phyloP scores from a whole-genome alignment of 768 basidiomycete species.

The Chlorophyllum brunneum region DNA sequence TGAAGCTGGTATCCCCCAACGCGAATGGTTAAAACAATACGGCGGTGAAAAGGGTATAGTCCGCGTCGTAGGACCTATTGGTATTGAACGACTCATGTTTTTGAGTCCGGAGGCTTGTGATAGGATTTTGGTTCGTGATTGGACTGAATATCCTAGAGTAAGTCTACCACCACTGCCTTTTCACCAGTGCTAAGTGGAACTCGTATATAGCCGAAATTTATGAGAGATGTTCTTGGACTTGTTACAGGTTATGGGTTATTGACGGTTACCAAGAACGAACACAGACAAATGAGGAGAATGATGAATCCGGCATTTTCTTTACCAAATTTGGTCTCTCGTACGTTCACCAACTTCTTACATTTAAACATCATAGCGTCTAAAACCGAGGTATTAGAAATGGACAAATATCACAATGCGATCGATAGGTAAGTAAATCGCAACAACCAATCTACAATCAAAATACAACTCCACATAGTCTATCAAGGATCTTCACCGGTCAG shows the following conservation, averaged over 20 bases:
- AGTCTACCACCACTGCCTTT: slow-evolving; percentile 7
- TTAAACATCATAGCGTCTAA: too few species aligned
- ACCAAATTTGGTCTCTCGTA: slow-evolving; percentile 21
- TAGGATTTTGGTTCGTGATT: slow-evolving; percentile 33
- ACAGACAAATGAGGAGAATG: slow-evolving; percentile 38
- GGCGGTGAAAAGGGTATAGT: slow-evolving; percentile 28
- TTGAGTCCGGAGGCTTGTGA: slow-evolving; percentile 36
- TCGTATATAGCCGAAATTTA: slow-evolving; percentile 29
- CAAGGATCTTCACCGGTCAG: slow-evolving; percentile 32
- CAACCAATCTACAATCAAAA: background rate
- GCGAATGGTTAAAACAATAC: slow-evolving; percentile 38
- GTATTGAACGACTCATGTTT: slow-evolving; percentile 37
- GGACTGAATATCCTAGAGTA: slow-evolving; percentile 39
- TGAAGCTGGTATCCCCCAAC: slow-evolving; percentile 38
- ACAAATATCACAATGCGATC: slow-evolving; percentile 46
- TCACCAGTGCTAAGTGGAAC: background rate
- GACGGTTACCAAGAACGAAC: slow-evolving; percentile 39
- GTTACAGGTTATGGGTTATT: slow-evolving; percentile 37
- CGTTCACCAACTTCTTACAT: background rate
- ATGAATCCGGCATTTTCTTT: slow-evolving; percentile 46
- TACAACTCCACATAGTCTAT: slow-evolving; percentile 18
- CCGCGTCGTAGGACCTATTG: slow-evolving; percentile 38
- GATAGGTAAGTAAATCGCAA: slow-evolving; percentile 36
- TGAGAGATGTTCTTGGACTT: slow-evolving; percentile 33
- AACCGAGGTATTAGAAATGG: slow-evolving; percentile 43